phyloP scores from a whole-genome alignment of 2,329 filamentous ascomycete species.

The Lachnellula hyalina region DNA sequence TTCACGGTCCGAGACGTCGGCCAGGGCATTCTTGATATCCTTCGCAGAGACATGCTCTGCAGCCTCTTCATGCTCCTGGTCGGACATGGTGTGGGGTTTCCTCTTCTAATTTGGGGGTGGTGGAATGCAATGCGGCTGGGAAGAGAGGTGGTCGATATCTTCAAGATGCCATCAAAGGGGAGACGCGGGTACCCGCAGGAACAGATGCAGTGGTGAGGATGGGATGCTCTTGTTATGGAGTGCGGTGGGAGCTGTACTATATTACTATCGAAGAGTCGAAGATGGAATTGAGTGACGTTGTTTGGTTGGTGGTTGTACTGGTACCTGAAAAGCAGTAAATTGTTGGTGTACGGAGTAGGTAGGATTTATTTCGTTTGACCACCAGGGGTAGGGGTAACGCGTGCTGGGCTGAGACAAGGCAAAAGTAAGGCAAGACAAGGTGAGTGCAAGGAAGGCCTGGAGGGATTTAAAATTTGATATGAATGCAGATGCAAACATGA shows the following conservation, averaged over 20 bases:
- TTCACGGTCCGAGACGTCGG: constrained; percentile 25
- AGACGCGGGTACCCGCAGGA: not conserved
- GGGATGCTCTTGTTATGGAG: not conserved
- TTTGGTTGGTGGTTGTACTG: not conserved
- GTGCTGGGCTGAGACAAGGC: too few relatives aligned
- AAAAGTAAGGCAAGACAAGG: too few relatives aligned
- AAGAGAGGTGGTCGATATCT: not conserved
- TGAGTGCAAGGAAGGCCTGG: too few relatives aligned
- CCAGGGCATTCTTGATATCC: constrained; percentile 13
- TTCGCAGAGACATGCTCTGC: not conserved
- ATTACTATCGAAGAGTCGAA: not conserved
- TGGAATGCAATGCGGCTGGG: not conserved
- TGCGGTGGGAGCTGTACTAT: not conserved
- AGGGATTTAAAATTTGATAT: too few relatives aligned
- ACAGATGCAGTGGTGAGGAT: not conserved
- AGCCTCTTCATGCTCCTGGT: constrained; percentile 5
- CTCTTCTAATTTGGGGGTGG: not conserved
- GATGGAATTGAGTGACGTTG: not conserved
- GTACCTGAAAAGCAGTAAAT: too few relatives aligned
- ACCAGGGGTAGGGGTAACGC: too few relatives aligned
- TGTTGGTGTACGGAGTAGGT: too few relatives aligned
- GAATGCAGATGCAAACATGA: too few relatives aligned
- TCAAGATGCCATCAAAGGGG: constrained; percentile 17
- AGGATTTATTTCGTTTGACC: too few relatives aligned
- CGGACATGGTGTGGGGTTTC: constrained; percentile 13